Evolutionary conservation across 225 moss, liverwort and hornwort genomes (phyloP).

Genomic region (Physcomitrium patens): DNA sequence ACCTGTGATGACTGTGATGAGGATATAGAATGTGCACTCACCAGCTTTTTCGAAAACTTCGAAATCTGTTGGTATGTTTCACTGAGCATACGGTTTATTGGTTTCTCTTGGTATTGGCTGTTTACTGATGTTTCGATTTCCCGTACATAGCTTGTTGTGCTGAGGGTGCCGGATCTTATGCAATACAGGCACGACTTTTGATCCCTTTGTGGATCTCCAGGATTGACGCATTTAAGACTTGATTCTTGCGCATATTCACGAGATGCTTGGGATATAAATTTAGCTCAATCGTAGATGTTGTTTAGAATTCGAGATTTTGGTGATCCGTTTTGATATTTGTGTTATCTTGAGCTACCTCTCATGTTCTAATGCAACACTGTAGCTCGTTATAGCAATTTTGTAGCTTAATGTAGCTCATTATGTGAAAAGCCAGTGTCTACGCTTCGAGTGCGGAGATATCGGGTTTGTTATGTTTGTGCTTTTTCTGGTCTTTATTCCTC

Average conservation of each 20-base stretch:
- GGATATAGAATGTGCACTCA: slow-evolving; percentile 40
- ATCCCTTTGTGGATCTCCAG: slow-evolving; percentile 2
- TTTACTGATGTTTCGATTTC: background rate
- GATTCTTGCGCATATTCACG: background rate
- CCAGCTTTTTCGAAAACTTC: slow-evolving; percentile 34
- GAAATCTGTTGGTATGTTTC: slow-evolving; percentile 42
- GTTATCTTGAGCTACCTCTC: background rate
- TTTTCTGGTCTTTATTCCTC: background rate
- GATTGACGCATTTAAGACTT: background rate
- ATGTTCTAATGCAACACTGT: background rate
- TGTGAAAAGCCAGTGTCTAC: too few relatives aligned
- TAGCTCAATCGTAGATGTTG: background rate
- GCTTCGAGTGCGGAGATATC: too few relatives aligned
- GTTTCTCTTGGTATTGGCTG: slow-evolving; percentile 18
- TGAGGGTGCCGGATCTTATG: background rate
- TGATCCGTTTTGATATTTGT: background rate
- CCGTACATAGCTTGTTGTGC: background rate
- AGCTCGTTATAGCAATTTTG: background rate
- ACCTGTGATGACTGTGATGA: slow-evolving; percentile 40
- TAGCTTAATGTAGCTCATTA: too few relatives aligned
- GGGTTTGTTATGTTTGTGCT: background rate
- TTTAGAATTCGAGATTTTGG: slow-evolving; percentile 4
- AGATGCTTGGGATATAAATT: background rate
- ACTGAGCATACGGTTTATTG: slow-evolving; percentile 29
- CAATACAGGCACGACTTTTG: background rate